These are phyloP conservation scores for Sporobolus alterniflorus DNA, from an alignment of 202 grass and related monocot genomes.

Conservation along the genomic window DNA sequence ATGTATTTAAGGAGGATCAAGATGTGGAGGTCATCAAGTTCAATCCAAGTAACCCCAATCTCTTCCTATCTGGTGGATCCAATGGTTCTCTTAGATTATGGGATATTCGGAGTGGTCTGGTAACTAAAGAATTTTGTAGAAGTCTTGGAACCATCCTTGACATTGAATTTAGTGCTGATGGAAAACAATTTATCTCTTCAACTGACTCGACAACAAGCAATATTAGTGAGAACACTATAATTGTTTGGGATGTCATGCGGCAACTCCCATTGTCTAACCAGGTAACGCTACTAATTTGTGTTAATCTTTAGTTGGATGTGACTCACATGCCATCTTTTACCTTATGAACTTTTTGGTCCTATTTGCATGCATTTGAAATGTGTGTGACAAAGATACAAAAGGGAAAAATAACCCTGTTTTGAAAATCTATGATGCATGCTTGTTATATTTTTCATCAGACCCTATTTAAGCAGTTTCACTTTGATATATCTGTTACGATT, in stretches of 20 bases:
- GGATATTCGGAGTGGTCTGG: conserved; percentile 72
- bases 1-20: conserved; percentile 81
- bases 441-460: not conserved
- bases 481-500: not conserved
- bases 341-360: not conserved
- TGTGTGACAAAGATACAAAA: not conserved
- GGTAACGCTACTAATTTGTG: conserved; percentile 37
- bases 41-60: conserved; percentile 56
- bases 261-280: conserved; percentile 94
- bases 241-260: conserved; percentile 78
- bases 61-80: conserved; percentile 87
- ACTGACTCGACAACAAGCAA: conserved; percentile 86
- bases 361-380: not conserved
- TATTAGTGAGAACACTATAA: conserved; percentile 89
- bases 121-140: conserved; percentile 67
- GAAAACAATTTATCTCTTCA: conserved; percentile 86
- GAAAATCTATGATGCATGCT: not conserved
- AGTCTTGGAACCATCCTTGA: conserved; percentile 81
- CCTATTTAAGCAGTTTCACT: not conserved
- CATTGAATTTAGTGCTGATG: conserved; percentile 82
- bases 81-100: conserved; percentile 80
- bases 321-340: conserved; percentile 16
- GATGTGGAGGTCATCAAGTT: conserved; percentile 83
- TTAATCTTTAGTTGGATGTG: conserved; percentile 14
- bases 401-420: not conserved